Evolutionary conservation across 2,329 filamentous ascomycete species (phyloP).

Genomic region (Colletotrichum aenigma): DNA sequence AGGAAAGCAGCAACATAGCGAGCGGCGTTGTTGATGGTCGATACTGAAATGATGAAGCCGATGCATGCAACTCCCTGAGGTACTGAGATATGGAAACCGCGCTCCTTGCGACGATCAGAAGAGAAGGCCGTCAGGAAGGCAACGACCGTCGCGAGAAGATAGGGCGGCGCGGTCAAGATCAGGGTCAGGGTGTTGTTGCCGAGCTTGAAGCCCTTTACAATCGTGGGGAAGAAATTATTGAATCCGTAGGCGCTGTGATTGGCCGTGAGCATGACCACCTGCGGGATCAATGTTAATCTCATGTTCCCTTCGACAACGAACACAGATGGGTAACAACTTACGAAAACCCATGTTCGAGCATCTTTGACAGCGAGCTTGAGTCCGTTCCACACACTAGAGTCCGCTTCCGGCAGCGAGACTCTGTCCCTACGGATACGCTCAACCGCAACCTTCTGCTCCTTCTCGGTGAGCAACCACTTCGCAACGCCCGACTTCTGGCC

Average conservation of each 20-base stretch:
- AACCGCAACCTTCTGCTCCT: slow-evolving; percentile 11
- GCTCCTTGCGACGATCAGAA: slow-evolving; percentile 20
- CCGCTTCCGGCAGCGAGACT: slow-evolving; percentile 21
- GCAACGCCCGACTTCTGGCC: neutral
- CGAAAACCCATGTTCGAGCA: slow-evolving; percentile 26
- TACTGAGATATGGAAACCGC: slow-evolving; percentile 23
- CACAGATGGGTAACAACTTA: neutral
- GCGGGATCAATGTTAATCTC: accelerated
- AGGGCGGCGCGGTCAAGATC: slow-evolving; percentile 30
- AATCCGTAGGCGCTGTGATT: slow-evolving; percentile 27
- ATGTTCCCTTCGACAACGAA: neutral
- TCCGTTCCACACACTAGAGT: slow-evolving; percentile 18
- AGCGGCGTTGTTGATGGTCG: slow-evolving; percentile 56
- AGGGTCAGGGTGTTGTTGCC: slow-evolving; percentile 31
- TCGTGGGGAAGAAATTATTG: slow-evolving; percentile 27
- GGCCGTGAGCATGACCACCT: slow-evolving; percentile 22
- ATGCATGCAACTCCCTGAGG: slow-evolving; percentile 46
- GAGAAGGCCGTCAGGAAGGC: slow-evolving; percentile 18
- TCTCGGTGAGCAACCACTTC: neutral
- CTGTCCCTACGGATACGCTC: slow-evolving; percentile 21
- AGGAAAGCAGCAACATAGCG: slow-evolving; percentile 46
- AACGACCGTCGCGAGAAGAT: slow-evolving; percentile 21
- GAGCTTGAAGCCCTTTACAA: slow-evolving; percentile 34
- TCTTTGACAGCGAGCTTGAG: slow-evolving; percentile 25
- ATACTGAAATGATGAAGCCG: slow-evolving; percentile 64